phyloP scores from a whole-genome alignment of 192 early-diverging fungal species.

The Coemansia sp. region DNA sequence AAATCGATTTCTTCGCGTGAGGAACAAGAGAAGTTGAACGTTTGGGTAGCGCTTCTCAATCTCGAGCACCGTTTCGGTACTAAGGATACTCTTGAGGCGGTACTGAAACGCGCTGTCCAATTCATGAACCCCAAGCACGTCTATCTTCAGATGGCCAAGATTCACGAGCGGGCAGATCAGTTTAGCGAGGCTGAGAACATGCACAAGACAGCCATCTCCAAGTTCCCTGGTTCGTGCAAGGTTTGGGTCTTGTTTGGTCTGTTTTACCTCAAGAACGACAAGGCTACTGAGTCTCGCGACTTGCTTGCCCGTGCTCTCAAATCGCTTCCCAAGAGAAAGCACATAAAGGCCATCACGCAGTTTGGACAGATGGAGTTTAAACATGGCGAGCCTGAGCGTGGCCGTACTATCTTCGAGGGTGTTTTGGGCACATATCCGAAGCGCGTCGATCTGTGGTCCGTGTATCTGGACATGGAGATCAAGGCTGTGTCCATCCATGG shows the following conservation, averaged over 20 bases:
- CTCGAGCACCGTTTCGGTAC: conserved; percentile 95
- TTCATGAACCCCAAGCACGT: conserved; percentile 88
- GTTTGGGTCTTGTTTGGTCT: conserved; percentile 87
- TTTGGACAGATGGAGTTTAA: conserved; percentile 99
- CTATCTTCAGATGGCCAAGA: conserved; percentile 83
- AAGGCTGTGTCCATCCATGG: conserved; percentile 51
- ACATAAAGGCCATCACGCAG: conserved; percentile 90
- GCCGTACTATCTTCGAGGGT: conserved; percentile 96
- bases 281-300: conserved; percentile 71
- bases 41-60: conserved; percentile 96
- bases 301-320: conserved; percentile 78
- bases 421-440: conserved; percentile 92
- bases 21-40: conserved; percentile 94
- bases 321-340: conserved; percentile 90
- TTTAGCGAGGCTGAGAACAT: conserved; percentile 63
- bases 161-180: conserved; percentile 88
- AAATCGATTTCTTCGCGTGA: conserved; percentile 89
- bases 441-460: conserved; percentile 91
- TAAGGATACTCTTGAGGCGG: conserved; percentile 69
- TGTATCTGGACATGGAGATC: conserved; percentile 97
- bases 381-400: conserved; percentile 94
- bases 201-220: conserved; percentile 74
- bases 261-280: conserved; percentile 73
- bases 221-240: conserved; percentile 87
- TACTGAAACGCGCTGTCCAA: conserved; percentile 84